A percentile compares a stretch with the other conserved stretches of the same genome.
Evolutionary conservation across 2,329 filamentous ascomycete genomes (phyloP).

Genomic region (Epichloe scottii): DNA sequence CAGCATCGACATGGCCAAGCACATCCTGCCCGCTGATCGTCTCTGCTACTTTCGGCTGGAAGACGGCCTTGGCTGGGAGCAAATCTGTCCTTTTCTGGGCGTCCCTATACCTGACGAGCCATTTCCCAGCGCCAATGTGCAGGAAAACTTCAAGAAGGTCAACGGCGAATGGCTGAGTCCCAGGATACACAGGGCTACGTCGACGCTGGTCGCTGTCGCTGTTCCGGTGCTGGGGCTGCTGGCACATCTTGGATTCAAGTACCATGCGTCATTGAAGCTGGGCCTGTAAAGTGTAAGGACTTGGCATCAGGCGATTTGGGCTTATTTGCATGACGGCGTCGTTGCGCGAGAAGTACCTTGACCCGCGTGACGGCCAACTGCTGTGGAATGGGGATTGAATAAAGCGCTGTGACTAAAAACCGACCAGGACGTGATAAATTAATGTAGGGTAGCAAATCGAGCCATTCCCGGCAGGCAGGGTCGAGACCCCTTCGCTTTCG

Average conservation of each 20-base stretch:
- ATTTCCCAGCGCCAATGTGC: neutral
- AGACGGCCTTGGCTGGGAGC: slow-evolving; percentile 23
- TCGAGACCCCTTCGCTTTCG: too few relatives aligned
- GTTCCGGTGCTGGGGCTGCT: neutral
- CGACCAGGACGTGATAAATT: too few relatives aligned
- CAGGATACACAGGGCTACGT: neutral
- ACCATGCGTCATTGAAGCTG: neutral
- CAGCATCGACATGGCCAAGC: slow-evolving; percentile 15
- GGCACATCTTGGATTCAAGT: slow-evolving; percentile 5
- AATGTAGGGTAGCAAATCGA: too few relatives aligned
- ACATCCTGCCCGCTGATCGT: slow-evolving; percentile 14
- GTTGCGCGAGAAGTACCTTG: too few relatives aligned
- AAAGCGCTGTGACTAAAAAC: too few relatives aligned
- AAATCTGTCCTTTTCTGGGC: slow-evolving; percentile 21
- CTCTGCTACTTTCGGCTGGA: slow-evolving; percentile 20
- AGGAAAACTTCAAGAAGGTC: neutral
- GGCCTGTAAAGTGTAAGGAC: neutral
- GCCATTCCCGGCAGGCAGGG: too few relatives aligned
- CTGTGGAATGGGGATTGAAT: too few relatives aligned
- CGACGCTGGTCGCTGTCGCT: neutral
- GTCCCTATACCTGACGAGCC: slow-evolving; percentile 15
- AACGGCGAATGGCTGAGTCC: neutral
- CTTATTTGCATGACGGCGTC: too few relatives aligned
- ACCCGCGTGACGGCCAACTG: too few relatives aligned
- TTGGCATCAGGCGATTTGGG: too few relatives aligned